A percentile compares a stretch with the other conserved stretches of the same genome.
Evolutionary conservation across 1,284 basidiomycete genomes (phyloP).

Genomic region (Exobasidium cylindrosporum): DNA sequence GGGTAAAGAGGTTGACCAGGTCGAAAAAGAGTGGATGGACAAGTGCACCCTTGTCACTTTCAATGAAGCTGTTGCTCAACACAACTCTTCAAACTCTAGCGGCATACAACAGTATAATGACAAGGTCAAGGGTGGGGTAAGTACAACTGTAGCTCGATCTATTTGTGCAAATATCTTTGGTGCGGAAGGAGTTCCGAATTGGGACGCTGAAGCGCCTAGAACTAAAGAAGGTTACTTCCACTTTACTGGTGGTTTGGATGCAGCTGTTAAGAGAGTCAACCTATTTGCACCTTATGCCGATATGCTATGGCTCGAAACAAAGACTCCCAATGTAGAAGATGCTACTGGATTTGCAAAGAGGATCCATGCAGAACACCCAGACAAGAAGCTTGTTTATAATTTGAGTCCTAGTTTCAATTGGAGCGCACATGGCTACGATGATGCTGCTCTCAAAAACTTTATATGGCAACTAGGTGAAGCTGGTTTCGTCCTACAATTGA

Average conservation of each 20-base stretch:
- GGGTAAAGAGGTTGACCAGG: constrained; percentile 44
- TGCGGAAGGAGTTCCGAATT: constrained; percentile 62
- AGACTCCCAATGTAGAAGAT: constrained; percentile 74
- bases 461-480: constrained; percentile 50
- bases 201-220: constrained; percentile 89
- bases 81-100: constrained; percentile 49
- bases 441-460: constrained; percentile 58
- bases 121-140: constrained; percentile 62
- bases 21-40: constrained; percentile 54
- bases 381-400: constrained; percentile 88
- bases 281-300: constrained; percentile 64
- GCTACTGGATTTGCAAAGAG: constrained; percentile 74
- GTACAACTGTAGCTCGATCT: constrained; percentile 70
- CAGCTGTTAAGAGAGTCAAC: constrained; percentile 77
- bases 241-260: constrained; percentile 76
- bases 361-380: constrained; percentile 71
- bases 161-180: constrained; percentile 73
- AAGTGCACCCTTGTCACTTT: constrained; percentile 65
- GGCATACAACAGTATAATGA: constrained; percentile 60
- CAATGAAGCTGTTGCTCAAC: constrained; percentile 66
- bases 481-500: constrained; percentile 54
- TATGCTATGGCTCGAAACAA: constrained; percentile 70
- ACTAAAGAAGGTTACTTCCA: constrained; percentile 91
- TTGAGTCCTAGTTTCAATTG: constrained; percentile 92
- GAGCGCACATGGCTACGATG: constrained; percentile 75